phyloP scores from a whole-genome alignment of 2,329 filamentous ascomycete species.

The Orbilia oligospora region DNA sequence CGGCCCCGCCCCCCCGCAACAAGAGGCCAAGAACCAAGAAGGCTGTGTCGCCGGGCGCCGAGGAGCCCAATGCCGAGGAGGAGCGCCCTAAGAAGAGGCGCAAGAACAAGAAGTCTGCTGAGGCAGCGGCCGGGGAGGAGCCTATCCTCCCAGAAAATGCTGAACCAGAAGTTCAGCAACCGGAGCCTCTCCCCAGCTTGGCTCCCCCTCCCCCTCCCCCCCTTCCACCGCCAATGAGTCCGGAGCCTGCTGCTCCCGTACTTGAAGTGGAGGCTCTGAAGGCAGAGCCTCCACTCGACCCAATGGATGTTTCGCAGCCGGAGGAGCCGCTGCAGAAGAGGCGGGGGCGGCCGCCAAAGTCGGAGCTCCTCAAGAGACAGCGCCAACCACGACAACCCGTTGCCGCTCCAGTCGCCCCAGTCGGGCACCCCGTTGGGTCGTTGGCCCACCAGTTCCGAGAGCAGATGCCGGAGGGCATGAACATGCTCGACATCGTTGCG shows the following conservation, averaged over 20 bases:
- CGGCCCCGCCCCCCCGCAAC: constrained; percentile 21
- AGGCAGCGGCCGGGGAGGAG: constrained; percentile 25
- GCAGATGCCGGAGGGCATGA: constrained; percentile 39
- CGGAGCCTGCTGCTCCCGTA: neutral
- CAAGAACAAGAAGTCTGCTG: constrained; percentile 32
- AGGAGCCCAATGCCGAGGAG: constrained; percentile 40
- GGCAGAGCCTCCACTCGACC: constrained; percentile 14
- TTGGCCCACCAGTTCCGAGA: constrained; percentile 41
- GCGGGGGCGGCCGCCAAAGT: constrained; percentile 53
- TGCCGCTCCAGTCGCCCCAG: constrained; percentile 2
- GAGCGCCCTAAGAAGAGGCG: constrained; percentile 52
- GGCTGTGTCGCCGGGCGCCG: constrained; percentile 4
- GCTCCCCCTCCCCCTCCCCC: neutral
- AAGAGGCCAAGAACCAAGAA: constrained; percentile 47
- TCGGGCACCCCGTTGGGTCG: constrained; percentile 20
- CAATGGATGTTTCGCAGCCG: constrained; percentile 17
- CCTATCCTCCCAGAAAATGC: constrained; percentile 10
- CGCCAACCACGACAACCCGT: constrained; percentile 24
- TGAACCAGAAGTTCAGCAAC: constrained; percentile 16
- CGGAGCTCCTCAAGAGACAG: constrained; percentile 32
- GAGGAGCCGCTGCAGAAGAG: constrained; percentile 52
- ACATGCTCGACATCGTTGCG: constrained; percentile 36
- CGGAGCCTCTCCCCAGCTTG: neutral
- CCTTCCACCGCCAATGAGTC: neutral
- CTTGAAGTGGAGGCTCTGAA: constrained; percentile 14